Evolutionary conservation across 2,329 filamentous ascomycete species (phyloP).

Genomic region (Septoria linicola): DNA sequence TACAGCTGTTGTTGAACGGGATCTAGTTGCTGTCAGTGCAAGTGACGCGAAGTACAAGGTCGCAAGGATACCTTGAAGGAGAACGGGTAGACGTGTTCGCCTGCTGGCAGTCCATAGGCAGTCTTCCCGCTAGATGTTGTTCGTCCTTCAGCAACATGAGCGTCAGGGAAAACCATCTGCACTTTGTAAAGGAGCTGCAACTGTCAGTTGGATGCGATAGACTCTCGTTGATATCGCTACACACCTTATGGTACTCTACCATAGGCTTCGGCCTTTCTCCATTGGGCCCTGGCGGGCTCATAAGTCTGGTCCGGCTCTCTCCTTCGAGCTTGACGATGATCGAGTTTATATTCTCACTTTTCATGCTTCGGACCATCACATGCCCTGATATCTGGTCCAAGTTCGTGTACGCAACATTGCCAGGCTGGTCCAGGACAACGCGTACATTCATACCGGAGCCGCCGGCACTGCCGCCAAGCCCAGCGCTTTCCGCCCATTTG

Average conservation of each 20-base stretch:
- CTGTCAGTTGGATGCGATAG: neutral
- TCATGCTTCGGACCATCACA: constrained; percentile 47
- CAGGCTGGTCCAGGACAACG: constrained; percentile 34
- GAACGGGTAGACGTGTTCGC: constrained; percentile 75
- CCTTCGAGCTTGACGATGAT: constrained; percentile 83
- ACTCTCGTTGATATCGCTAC: neutral
- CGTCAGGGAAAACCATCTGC: constrained; percentile 54
- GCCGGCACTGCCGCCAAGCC: no score
- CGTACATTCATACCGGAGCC: constrained; percentile 5
- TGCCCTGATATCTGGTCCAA: constrained; percentile 68
- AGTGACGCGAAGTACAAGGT: neutral
- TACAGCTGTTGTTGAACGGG: constrained; percentile 71
- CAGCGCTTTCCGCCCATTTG: no score
- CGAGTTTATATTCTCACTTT: constrained; percentile 47
- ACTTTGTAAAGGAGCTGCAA: constrained; percentile 72
- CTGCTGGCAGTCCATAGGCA: constrained; percentile 62
- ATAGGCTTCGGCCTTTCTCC: constrained; percentile 47
- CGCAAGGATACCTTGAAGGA: constrained; percentile 62
- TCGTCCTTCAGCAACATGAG: constrained; percentile 39
- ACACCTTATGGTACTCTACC: constrained; percentile 53
- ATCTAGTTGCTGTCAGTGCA: constrained; percentile 37
- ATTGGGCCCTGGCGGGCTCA: constrained; percentile 46
- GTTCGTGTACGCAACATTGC: constrained; percentile 57
- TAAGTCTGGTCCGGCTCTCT: constrained; percentile 68
- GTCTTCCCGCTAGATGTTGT: constrained; percentile 35